These are phyloP conservation scores for Hypoxylon sp. DNA, from an alignment of 2,329 filamentous ascomycete species.

Conservation along the genomic window DNA sequence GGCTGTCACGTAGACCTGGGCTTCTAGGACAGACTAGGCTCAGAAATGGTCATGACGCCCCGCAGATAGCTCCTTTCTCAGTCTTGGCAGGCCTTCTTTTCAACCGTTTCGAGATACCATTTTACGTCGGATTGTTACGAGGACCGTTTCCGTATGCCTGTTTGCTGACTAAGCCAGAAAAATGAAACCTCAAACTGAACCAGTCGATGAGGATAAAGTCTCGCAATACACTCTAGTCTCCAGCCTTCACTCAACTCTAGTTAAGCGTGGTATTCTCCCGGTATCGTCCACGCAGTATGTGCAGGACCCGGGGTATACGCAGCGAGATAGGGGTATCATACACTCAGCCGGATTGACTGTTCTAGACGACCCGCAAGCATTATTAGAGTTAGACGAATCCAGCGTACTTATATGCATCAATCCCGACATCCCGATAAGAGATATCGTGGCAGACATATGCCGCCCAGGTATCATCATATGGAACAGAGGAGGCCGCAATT, in stretches of 20 bases:
- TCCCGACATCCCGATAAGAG: constrained; percentile 38
- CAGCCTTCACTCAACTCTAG: constrained; percentile 30
- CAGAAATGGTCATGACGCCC: no score
- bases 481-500: constrained; percentile 14
- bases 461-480: constrained; percentile 44
- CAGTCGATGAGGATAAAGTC: constrained; percentile 5
- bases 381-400: constrained; percentile 42
- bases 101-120: no score
- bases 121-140: no score
- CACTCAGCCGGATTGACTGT: constrained; percentile 41
- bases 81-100: no score
- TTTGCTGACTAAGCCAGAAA: neutral
- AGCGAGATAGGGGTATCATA: constrained; percentile 42
- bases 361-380: constrained; percentile 45
- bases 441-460: constrained; percentile 47
- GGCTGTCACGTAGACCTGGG: no score
- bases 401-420: constrained; percentile 45
- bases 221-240: constrained; percentile 40
- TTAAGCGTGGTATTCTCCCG: constrained; percentile 21
- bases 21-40: no score
- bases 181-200: constrained; percentile 1
- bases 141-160: no score
- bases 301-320: constrained; percentile 43
- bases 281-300: constrained; percentile 30
- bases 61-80: no score